phyloP scores from a whole-genome alignment of 371 early-diverging fungal species.

The Smittium culicis region DNA sequence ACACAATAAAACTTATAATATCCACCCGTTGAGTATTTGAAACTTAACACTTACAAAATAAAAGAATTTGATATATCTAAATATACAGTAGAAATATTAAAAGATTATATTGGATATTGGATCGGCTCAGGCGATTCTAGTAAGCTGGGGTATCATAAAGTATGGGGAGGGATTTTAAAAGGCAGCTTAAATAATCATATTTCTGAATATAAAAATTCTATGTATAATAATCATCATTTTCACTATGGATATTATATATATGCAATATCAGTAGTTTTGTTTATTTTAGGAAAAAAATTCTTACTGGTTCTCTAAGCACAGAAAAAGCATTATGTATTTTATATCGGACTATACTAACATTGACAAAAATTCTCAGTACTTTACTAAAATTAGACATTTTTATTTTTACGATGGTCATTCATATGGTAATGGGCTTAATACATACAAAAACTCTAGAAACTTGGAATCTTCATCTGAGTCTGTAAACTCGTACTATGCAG shows the following conservation, averaged over 20 bases:
- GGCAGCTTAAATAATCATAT: constrained; percentile 31
- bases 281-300: constrained; percentile 32
- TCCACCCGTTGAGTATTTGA: no score
- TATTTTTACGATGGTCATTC: constrained; percentile 67
- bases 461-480: constrained; percentile 63
- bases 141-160: constrained; percentile 40
- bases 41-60: constrained; percentile 34
- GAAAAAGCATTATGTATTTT: constrained; percentile 29
- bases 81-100: constrained; percentile 26
- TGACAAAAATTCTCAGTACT: constrained; percentile 33
- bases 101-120: constrained; percentile 35
- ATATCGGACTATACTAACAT: constrained; percentile 52
- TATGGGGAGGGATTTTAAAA: constrained; percentile 44
- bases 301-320: constrained; percentile 16
- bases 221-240: constrained; percentile 63
- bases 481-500: constrained; percentile 58
- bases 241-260: constrained; percentile 58
- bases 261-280: constrained; percentile 46
- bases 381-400: constrained; percentile 47
- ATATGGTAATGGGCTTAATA: constrained; percentile 53
- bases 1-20: no score
- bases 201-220: constrained; percentile 39
- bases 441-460: constrained; percentile 53
- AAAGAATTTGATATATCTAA: constrained; percentile 25
- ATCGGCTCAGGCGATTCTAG: constrained; percentile 35